These are phyloP conservation scores for Ustanciosporium gigantosporum DNA, from an alignment of 1,284 basidiomycete genomes.

Conservation along the genomic window DNA sequence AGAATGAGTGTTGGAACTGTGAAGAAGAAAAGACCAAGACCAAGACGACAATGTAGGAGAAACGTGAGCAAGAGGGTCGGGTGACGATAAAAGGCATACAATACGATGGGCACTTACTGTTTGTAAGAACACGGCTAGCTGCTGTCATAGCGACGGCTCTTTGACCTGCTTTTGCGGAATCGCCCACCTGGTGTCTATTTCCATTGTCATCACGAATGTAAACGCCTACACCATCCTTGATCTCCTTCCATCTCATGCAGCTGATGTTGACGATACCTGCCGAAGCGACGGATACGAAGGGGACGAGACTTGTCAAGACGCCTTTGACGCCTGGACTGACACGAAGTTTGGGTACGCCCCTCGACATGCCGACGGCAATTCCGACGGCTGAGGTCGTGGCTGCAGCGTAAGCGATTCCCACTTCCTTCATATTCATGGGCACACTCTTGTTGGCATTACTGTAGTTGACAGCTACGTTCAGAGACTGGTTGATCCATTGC, in stretches of 20 bases:
- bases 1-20: constrained; percentile 64
- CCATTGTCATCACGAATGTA: constrained; percentile 58
- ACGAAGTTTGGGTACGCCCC: constrained; percentile 62
- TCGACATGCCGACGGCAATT: constrained; percentile 65
- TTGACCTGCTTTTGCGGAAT: constrained; percentile 63
- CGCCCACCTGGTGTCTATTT: constrained; percentile 62
- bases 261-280: constrained; percentile 56
- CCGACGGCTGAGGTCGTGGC: constrained; percentile 65
- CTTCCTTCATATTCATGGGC: constrained; percentile 63
- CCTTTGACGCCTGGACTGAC: constrained; percentile 31
- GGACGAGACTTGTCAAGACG: constrained; percentile 62
- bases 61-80: background rate
- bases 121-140: constrained; percentile 65
- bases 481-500: constrained; percentile 67
- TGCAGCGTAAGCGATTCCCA: constrained; percentile 64
- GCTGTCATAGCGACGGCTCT: constrained; percentile 66
- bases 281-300: constrained; percentile 65
- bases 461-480: constrained; percentile 61
- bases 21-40: background rate
- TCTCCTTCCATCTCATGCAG: constrained; percentile 67
- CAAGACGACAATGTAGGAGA: background rate
- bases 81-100: no score
- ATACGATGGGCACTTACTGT: constrained; percentile 64
- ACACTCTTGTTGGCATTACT: constrained; percentile 65
- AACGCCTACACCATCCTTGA: constrained; percentile 65